Evolutionary conservation across 2,329 filamentous ascomycete species (phyloP), one percentile per base, ranked within the genome.

Genomic region (Sporothrix schenckii): DNA sequence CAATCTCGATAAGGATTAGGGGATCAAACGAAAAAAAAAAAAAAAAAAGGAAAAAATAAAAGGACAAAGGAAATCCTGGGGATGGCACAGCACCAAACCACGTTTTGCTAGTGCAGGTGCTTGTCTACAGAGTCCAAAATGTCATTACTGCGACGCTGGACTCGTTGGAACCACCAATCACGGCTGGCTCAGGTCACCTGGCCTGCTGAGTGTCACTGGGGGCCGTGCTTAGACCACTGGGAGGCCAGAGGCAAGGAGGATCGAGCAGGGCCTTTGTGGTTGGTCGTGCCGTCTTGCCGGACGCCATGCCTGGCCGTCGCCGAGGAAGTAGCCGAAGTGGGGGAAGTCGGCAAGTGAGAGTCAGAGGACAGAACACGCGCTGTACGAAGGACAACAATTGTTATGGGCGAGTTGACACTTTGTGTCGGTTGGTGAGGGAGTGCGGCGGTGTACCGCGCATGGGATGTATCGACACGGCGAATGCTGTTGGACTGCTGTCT

Each of bases 211-310:
- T 4, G 27, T 30, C 27, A 30, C 27, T 14, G 44, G 13, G 44
- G 44, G 11, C 3, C 10, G 44, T 47, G 44, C 2, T 13, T 53
- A 9, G 50, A 53, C 50, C 50, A 53, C 2, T 53, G 21, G 13
- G 9, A 24, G 50, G 7, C 50, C n/a, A 16, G 5, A 19, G 44
- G 34, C 34, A 5, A 50, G 49, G 13, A 16, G n/a, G 49, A 14
- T 27, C 4, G 53, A 34, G 13, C 27, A 44, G 34, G 41, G 50
- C 41, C 60, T 41, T 65, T 16, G 47, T 52, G 68, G 68, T 54
- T 65, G 47, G n/a, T 49, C 68, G 68, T 47, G 68, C 68, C 68
- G 68, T 69, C 68, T 65, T 69, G 49, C 68, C 68, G 68, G 68
- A 44, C 58, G 2, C 30, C 44, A 53, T 60, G 54, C 44, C 49